Evolutionary conservation across 441 rosid species (phyloP), one percentile per base, ranked within the genome.

Genomic region (Arabidopsis lyrata): DNA sequence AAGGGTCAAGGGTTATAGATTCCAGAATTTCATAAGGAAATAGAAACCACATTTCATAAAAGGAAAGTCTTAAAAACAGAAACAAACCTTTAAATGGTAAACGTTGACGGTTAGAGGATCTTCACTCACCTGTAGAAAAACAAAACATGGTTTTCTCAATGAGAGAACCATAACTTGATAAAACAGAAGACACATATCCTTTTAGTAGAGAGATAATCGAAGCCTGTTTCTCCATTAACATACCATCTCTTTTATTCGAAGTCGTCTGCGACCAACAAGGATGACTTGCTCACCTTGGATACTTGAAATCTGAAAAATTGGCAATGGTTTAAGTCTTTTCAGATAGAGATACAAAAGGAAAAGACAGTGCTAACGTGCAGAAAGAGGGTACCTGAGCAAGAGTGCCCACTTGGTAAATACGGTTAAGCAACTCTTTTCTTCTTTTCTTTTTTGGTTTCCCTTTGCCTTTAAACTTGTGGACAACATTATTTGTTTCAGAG

Each of bases 351-450:
- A 29, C 31, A 29, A 45, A 34, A 12, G 14, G 15, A 48, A 39
- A 41, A 36, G 4, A 54, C 45, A 18, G n/a, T 45, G 71, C 57
- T 64, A 16, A 47, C 48, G 31, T 53, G 73, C 24, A 9, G 68
- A n/a, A 56, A 63, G 39, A 20, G 11, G 3, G 48, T 81, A 95
- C 98, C 96, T 92, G 98, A 49, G 95, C 98, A 76, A 95, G 93
- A 35, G 98, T 88, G 74, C 98, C 97, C 83, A 95, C 93, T 89
- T 92, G 90, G 68, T 95, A 90, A 65, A 92, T 91, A 45, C 93
- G 96, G 59, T 82, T 70, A 57, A 76, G 86, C 56, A 95, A 80
- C 60, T 92, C 97, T 85, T 92, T 85, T 70, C 31, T 29, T 29
- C 31, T 29, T 29, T 29, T 29, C 31, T 29, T 29, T 29, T 29